These are phyloP conservation scores for Neurospora sp. DNA, from an alignment of 495 filamentous ascomycete genomes.

Conservation along the genomic window DNA sequence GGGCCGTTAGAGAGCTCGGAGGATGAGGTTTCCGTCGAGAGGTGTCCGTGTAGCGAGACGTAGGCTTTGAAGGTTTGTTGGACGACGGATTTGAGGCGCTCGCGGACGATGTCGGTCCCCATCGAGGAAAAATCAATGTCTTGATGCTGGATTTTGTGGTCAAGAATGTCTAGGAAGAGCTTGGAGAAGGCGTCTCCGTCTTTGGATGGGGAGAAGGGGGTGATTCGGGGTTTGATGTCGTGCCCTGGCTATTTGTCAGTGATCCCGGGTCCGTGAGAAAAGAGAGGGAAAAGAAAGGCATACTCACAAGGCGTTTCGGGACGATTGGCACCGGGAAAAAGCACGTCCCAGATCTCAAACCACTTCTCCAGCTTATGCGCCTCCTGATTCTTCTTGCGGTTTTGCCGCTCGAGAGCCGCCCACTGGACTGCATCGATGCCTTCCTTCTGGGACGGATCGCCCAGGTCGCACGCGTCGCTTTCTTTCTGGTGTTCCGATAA, in stretches of 20 bases:
- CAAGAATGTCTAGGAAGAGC: constrained; percentile 16
- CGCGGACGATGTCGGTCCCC: constrained; percentile 4
- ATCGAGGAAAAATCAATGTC: constrained; percentile 11
- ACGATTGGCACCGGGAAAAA: constrained; percentile 11
- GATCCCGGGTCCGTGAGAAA: not conserved
- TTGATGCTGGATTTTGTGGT: constrained; percentile 15
- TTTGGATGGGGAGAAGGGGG: constrained; percentile 3
- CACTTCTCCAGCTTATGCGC: constrained; percentile 17
- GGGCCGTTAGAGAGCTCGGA: constrained; percentile 3
- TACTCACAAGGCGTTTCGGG: constrained; percentile 17
- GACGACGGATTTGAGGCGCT: constrained; percentile 11
- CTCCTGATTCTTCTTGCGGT: constrained; percentile 18
- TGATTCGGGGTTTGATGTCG: constrained; percentile 6
- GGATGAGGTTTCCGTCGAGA: constrained; percentile 11
- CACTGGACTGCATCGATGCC: constrained; percentile 17
- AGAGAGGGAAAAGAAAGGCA: not conserved
- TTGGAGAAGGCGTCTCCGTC: constrained; percentile 17
- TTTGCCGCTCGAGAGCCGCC: constrained; percentile 19
- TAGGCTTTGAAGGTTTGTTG: constrained; percentile 12
- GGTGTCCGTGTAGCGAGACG: constrained; percentile 8
- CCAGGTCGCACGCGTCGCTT: constrained; percentile 8
- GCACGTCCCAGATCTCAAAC: constrained; percentile 21
- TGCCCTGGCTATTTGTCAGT: constrained; percentile 11
- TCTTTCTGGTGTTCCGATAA: constrained; percentile 15
- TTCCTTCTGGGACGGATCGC: constrained; percentile 12